phyloP scores from a whole-genome alignment of 257 asterid species.

The Galeopsis tetrahit region DNA sequence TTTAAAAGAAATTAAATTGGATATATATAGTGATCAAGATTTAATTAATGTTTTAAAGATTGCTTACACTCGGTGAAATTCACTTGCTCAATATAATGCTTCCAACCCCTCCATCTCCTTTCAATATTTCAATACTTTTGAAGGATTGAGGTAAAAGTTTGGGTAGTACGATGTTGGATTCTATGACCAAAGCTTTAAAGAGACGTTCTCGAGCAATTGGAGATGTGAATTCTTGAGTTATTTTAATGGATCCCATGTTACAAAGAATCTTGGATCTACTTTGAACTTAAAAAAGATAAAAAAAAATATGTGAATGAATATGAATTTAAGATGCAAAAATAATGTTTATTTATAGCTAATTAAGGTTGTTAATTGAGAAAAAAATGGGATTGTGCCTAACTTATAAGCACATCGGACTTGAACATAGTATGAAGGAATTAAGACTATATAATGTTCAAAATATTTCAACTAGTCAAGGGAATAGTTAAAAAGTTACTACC shows the following conservation, averaged over 20 bases:
- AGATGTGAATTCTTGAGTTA: constrained; percentile 40
- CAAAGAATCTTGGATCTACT: background rate
- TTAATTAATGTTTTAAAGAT: too few species aligned
- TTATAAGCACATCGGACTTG: too few species aligned
- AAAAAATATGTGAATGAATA: background rate
- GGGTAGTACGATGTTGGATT: constrained; percentile 43
- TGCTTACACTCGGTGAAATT: constrained; percentile 45
- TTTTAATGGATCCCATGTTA: constrained; percentile 41
- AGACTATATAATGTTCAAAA: too few species aligned
- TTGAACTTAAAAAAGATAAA: background rate
- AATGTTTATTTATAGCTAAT: too few species aligned
- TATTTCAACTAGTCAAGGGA: too few species aligned
- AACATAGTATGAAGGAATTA: too few species aligned
- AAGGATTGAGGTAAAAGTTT: constrained; percentile 47
- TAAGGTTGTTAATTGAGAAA: too few species aligned
- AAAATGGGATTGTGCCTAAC: too few species aligned
- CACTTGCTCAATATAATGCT: constrained; percentile 51
- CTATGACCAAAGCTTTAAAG: constrained; percentile 54
- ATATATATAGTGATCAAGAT: too few species aligned
- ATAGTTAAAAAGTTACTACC: too few species aligned
- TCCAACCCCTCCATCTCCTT: constrained; percentile 51
- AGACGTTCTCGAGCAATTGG: constrained; percentile 38
- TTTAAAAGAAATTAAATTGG: too few species aligned
- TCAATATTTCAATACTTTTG: constrained; percentile 39
- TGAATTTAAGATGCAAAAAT: too few species aligned